Evolutionary conservation across 345 rosid species (phyloP).

Genomic region (Hypericum perforatum): DNA sequence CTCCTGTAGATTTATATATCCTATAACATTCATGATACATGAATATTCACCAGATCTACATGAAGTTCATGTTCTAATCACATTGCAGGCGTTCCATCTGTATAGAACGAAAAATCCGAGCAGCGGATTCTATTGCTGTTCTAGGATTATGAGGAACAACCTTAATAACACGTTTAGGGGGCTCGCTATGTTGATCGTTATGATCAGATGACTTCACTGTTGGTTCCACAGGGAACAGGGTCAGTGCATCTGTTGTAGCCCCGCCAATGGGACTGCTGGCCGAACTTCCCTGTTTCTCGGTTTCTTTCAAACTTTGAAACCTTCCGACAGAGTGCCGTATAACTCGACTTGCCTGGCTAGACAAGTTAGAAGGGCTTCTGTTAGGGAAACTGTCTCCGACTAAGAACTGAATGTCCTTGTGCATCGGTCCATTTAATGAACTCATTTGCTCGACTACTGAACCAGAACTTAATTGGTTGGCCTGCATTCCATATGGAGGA

Average conservation of each 20-base stretch:
- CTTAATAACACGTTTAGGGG: constrained; percentile 9
- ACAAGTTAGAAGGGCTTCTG: constrained; percentile 31
- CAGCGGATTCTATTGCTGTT: constrained; percentile 26
- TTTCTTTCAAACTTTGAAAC: constrained; percentile 41
- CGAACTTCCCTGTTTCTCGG: constrained; percentile 51
- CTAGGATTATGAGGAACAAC: constrained; percentile 25
- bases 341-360: constrained; percentile 42
- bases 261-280: constrained; percentile 50
- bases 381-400: constrained; percentile 13
- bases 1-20: too few relatives aligned
- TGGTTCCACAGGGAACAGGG: constrained; percentile 37
- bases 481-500: constrained; percentile 15
- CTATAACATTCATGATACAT: too few relatives aligned
- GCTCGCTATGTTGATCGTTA: constrained; percentile 7
- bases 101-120: constrained; percentile 23
- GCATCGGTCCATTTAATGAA: constrained; percentile 20
- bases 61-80: neutral
- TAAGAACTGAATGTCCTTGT: constrained; percentile 22
- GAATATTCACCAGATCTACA: too few relatives aligned
- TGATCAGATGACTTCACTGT: constrained; percentile 20
- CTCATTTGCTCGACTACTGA: constrained; percentile 17
- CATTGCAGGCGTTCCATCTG: constrained; percentile 19
- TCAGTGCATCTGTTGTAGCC: constrained; percentile 35
- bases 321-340: constrained; percentile 24
- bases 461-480: constrained; percentile 3